Evolutionary conservation across 768 basidiomycete genomes (phyloP), one percentile per base, ranked within the genome.

Genomic region (Floccularia luteovirens): DNA sequence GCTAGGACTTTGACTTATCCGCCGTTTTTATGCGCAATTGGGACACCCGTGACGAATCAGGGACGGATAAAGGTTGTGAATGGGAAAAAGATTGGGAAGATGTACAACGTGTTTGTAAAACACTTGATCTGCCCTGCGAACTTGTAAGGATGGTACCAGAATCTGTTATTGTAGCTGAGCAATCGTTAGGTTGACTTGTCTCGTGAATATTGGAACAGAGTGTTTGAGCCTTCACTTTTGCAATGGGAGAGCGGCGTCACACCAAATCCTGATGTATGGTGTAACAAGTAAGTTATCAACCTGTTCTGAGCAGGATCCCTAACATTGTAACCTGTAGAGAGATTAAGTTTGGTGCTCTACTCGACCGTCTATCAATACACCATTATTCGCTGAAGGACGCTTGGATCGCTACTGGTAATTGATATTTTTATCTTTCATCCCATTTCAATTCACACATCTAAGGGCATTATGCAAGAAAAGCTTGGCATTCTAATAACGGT

Each of bases 61-160:
- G 76, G 13, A 73, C 79, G 0, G 86, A 86, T 52, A 69, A 66
- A n/a, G 85, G 87, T 2, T 98, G 93, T 50, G 89, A 92, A 57
- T 98, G 93, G 93, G 84, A 97, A 61, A 83, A 79, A 43, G 93
- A 97, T 51, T 96, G 87, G 86, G 77, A 84, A 44, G 90, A 94
- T 56, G 93, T 96, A 1, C 82, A 82, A 50, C 63, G 67, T 13
- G 87, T 96, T 10, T 91, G 90, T 54, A 72, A 63, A 37, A 64
- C 74, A 49, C 70, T 84, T 17, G 86, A 74, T 42, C 74, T 91
- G 25, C 79, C 86, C n/a, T 81, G 79, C 48, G 60, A 68, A 49
- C 69, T 91, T 75, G 90, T 90, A 43, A 37, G 69, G 51, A 6
- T 6, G 31, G 17, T 39, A 39, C 7, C n/a, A 1, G 6, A 20